Evolutionary conservation across 2,329 filamentous ascomycete genomes (phyloP), one percentile per base, ranked within the genome.

Genomic region (Graphilbum fragrans): DNA sequence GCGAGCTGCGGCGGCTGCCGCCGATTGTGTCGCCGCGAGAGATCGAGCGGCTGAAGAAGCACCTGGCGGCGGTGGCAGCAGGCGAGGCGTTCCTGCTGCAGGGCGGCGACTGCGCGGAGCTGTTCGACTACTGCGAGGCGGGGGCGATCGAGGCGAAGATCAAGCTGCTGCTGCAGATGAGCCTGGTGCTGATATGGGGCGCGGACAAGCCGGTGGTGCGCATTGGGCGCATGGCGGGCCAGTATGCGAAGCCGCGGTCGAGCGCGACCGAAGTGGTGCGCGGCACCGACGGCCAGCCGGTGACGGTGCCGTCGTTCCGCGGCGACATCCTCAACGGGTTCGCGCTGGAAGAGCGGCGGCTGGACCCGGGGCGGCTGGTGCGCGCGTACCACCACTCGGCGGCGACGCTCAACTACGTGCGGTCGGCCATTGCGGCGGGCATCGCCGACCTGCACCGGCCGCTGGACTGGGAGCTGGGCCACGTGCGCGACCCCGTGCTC

Each of bases 101-200:
- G 65, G 92, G 92, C 45, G 92, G 90, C 47, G 92, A 98, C 64
- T 98, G 92, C 57, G 92, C 92, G 16, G 92, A 98, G 66, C 74
- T 96, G 10, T 98, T 98, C 55, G 86, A 92, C 61, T 98, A 98
- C 68, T 98, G 92, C 62, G 80, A 84, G 53, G 82, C 87, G 58
- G 74, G 75, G 14, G 82, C 84, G 49, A 95, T 98, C 52, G 87
- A 96, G 63, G 82, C 86, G 48, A 98, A 96, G 69, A 86, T 96
- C 61, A 96, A 96, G 65, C 75, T 98, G 21, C 73, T 98, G 23
- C 68, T 98, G 45, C 92, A 98, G 65, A 96, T 98, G 90, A 94
- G 86, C 50, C 66, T 98, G 52, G 86, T 98, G 1, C 70, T 98
- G 45, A 88, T 96, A 58, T 95, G 88, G 82, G 92, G 86, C 51